Evolutionary conservation across 208 protist species (phyloP).

Genomic region (Wallacemonas collosoma): DNA sequence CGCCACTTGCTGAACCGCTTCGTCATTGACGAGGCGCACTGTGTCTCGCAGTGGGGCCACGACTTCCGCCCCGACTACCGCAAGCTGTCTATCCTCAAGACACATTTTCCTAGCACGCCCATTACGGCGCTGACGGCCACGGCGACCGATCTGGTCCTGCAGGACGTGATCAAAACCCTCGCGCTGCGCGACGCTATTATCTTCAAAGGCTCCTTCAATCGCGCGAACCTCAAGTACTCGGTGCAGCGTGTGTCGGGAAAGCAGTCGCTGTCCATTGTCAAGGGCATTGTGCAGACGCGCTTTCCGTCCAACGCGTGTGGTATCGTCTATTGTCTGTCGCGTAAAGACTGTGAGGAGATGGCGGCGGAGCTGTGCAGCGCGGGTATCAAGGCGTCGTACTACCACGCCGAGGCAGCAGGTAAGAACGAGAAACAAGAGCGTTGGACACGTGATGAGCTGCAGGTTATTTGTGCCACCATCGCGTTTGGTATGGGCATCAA

Average conservation of each 20-base stretch:
- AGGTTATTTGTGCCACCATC: slow-evolving; percentile 97
- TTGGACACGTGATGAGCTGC: slow-evolving; percentile 91
- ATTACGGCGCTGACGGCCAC: slow-evolving; percentile 89
- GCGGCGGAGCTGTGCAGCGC: slow-evolving; percentile 41
- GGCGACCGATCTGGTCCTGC: slow-evolving; percentile 81
- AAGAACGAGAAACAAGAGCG: slow-evolving; percentile 84
- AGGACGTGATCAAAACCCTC: slow-evolving; percentile 86
- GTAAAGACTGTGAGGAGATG: slow-evolving; percentile 86
- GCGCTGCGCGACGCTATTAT: slow-evolving; percentile 63
- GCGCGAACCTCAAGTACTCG: slow-evolving; percentile 75
- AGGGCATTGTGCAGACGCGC: slow-evolving; percentile 62
- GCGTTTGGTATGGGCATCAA: slow-evolving; percentile 99
- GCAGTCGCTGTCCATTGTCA: slow-evolving; percentile 45
- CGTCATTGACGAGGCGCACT: slow-evolving; percentile 97
- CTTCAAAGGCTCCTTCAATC: slow-evolving; percentile 87
- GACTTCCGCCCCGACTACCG: slow-evolving; percentile 94
- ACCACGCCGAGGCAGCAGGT: slow-evolving; percentile 64
- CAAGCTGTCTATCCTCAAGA: slow-evolving; percentile 75
- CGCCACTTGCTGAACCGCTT: slow-evolving; percentile 72
- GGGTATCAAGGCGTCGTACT: slow-evolving; percentile 73
- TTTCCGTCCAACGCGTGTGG: slow-evolving; percentile 73
- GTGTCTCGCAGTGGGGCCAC: slow-evolving; percentile 97
- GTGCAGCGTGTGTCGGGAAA: slow-evolving; percentile 64
- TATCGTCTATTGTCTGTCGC: slow-evolving; percentile 88
- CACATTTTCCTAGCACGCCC: slow-evolving; percentile 59